These are phyloP conservation scores for Zhuliangozyma blackwelliae DNA, from an alignment of 1,139 yeast species.

Conservation along the genomic window DNA sequence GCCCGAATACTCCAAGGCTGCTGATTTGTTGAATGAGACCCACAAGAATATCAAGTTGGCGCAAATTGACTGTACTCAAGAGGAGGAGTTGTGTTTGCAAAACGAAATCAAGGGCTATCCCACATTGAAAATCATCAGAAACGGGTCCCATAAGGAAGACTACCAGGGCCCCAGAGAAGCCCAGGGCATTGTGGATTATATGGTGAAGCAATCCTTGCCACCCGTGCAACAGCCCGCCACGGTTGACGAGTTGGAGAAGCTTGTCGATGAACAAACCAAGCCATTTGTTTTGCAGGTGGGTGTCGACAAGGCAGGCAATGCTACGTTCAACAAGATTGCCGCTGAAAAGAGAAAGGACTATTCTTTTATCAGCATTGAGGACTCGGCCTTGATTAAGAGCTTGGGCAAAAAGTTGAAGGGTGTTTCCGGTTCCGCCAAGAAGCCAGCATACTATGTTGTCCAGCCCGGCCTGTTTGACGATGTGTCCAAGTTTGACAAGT, in stretches of 20 bases:
- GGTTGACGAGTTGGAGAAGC: slow-evolving; percentile 46
- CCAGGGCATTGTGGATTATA: slow-evolving; percentile 68
- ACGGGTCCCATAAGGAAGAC: slow-evolving; percentile 53
- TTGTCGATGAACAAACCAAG: slow-evolving; percentile 42
- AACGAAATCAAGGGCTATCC: slow-evolving; percentile 88
- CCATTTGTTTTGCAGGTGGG: slow-evolving; percentile 55
- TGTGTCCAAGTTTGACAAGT: slow-evolving; percentile 22
- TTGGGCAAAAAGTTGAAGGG: slow-evolving; percentile 21
- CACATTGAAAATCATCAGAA: slow-evolving; percentile 80
- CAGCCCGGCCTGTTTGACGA: slow-evolving; percentile 35
- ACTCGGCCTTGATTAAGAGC: slow-evolving; percentile 26
- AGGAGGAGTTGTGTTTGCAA: slow-evolving; percentile 71
- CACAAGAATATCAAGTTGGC: slow-evolving; percentile 67
- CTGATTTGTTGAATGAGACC: slow-evolving; percentile 62
- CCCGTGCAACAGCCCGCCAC: slow-evolving; percentile 57
- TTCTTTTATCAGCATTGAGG: slow-evolving; percentile 56
- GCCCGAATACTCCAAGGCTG: slow-evolving; percentile 87
- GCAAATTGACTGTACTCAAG: slow-evolving; percentile 90
- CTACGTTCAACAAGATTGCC: slow-evolving; percentile 54
- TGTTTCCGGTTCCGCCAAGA: slow-evolving; percentile 18
- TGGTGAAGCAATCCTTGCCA: slow-evolving; percentile 83
- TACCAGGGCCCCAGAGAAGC: slow-evolving; percentile 86
- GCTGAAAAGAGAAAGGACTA: slow-evolving; percentile 55
- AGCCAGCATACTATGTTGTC: slow-evolving; percentile 30
- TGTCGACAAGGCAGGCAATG: slow-evolving; percentile 36